phyloP scores from a whole-genome alignment of 768 basidiomycete species.

The Amyloporia xantha region DNA sequence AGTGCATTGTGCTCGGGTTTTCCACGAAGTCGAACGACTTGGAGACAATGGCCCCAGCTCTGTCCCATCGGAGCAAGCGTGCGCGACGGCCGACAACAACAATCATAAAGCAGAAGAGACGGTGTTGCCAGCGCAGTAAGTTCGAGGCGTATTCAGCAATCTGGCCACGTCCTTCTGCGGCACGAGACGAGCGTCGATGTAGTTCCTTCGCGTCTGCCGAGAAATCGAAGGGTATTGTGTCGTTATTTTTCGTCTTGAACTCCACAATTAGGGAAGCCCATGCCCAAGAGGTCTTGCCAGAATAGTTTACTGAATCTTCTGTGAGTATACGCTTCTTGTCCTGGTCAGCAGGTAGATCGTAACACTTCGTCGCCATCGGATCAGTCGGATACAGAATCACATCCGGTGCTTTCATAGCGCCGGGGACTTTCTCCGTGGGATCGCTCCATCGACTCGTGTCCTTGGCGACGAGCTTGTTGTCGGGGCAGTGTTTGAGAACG shows the following conservation, averaged over 20 bases:
- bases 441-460: neutral
- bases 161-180: neutral
- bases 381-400: neutral
- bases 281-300: neutral
- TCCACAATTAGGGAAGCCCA: neutral
- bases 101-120: no score
- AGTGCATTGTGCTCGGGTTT: slow-evolving; percentile 2
- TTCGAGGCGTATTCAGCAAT: slow-evolving; percentile 12
- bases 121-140: slow-evolving; percentile 21
- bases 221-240: neutral
- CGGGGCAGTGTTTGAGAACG: neutral
- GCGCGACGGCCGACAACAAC: no score
- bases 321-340: neutral
- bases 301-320: neutral
- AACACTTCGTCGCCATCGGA: neutral
- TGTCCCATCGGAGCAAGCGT: slow-evolving; percentile 25
- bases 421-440: neutral
- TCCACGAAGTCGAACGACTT: slow-evolving; percentile 18
- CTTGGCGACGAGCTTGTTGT: neutral
- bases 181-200: neutral
- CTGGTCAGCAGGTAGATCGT: neutral
- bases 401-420: neutral
- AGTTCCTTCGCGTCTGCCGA: neutral
- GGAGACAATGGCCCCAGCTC: slow-evolving; percentile 26
- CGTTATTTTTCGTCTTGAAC: neutral